Conservation (phyloP, 169 alveolate species). For the Plasmodium yoelii region DNA sequence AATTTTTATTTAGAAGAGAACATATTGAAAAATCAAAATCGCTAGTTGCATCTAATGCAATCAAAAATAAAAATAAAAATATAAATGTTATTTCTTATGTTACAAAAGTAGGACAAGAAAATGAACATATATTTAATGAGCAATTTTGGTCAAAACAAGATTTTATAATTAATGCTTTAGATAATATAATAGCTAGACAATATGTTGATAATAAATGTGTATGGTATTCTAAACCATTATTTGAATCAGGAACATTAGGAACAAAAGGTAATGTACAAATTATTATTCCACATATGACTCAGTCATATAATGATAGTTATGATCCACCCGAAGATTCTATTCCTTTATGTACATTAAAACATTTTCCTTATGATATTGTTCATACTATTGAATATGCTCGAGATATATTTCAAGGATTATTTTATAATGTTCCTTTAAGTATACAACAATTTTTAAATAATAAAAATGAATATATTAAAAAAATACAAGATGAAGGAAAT, state of each 20-base stretch:
- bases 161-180: constrained; percentile 97
- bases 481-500: constrained; percentile 72
- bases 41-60: constrained; percentile 88
- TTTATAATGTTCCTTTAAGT: constrained; percentile 95
- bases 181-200: constrained; percentile 96
- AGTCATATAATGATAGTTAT: constrained; percentile 98
- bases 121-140: constrained; percentile 97
- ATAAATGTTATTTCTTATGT: constrained; percentile 88
- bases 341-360: constrained; percentile 96
- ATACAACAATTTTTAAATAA: constrained; percentile 89
- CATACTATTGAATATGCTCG: constrained; percentile 99
- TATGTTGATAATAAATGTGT: constrained; percentile 98
- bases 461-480: constrained; percentile 82
- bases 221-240: constrained; percentile 97
- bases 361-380: constrained; percentile 98
- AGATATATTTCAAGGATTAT: constrained; percentile 96
- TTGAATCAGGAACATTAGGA: constrained; percentile 99
- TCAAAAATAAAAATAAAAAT: constrained; percentile 91
- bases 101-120: constrained; percentile 95
- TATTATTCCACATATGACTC: constrained; percentile 96
- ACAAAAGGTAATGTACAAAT: constrained; percentile 97
- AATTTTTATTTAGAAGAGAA: constrained; percentile 96
- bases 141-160: constrained; percentile 97
- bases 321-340: constrained; percentile 98
- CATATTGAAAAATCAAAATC: constrained; percentile 87